Percentiles rank a stretch among this genome's conserved stretches.
These are phyloP conservation scores for Globisporangium okanoganense DNA, from an alignment of 352 stramenopile species.

Conservation along the genomic window DNA sequence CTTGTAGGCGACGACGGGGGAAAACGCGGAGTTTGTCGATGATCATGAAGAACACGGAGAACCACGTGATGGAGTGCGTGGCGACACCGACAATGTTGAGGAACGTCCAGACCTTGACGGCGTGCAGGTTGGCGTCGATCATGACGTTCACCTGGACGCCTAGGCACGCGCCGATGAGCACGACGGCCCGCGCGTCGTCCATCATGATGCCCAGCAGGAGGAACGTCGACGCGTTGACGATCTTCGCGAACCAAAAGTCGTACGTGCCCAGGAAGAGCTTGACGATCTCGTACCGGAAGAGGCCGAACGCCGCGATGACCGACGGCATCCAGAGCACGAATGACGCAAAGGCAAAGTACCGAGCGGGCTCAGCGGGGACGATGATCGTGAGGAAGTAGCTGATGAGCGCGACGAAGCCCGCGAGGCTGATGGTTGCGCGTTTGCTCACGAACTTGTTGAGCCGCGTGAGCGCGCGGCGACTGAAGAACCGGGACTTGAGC, in stretches of 20 bases:
- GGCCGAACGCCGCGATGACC: neutral
- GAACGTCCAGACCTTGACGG: constrained; percentile 5
- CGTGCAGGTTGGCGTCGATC: constrained; percentile 15
- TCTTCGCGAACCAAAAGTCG: constrained; percentile 15
- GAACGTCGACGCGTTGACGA: constrained; percentile 8
- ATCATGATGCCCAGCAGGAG: neutral
- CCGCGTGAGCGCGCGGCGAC: neutral
- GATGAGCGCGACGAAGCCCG: neutral
- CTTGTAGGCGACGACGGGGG: neutral
- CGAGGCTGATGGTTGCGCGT: neutral
- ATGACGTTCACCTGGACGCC: constrained; percentile 15
- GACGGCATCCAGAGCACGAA: neutral
- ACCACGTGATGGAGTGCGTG: constrained; percentile 2
- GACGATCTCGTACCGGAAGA: constrained; percentile 14
- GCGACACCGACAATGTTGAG: constrained; percentile 4
- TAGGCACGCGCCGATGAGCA: constrained; percentile 1
- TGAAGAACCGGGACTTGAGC: constrained; percentile 19
- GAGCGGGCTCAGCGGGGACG: neutral
- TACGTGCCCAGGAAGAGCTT: constrained; percentile 6
- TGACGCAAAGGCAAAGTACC: neutral
- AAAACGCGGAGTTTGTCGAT: constrained; percentile 4
- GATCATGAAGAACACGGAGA: neutral
- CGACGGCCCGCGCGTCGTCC: neutral
- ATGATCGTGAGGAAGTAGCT: constrained; percentile 5
- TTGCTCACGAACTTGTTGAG: neutral